Percentiles rank a stretch among this genome's conserved stretches.
phyloP scores from a whole-genome alignment of 176 grass and related monocot species.

The Avena atlantica region DNA sequence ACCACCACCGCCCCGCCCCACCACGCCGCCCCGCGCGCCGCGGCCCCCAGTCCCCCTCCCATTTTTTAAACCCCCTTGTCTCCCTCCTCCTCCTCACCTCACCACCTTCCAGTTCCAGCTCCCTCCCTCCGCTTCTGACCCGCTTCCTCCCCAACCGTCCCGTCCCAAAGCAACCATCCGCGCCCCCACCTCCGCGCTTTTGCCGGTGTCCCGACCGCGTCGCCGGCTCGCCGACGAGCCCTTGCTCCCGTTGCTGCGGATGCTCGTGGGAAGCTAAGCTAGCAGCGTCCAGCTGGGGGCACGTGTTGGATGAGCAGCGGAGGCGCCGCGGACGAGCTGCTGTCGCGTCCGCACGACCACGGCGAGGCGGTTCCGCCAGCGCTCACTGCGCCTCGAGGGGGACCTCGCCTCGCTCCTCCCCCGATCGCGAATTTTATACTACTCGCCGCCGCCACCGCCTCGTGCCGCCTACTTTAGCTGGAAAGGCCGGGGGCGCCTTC shows the following conservation, averaged over 20 bases:
- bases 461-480: conserved; percentile 32
- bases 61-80: conserved; percentile 51
- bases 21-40: conserved; percentile 28
- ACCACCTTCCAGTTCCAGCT: not conserved
- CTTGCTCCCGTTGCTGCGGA: too few species aligned
- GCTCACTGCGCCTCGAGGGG: too few species aligned
- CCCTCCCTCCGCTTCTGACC: not conserved
- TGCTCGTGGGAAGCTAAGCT: not conserved
- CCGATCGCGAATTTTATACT: conserved; percentile 36
- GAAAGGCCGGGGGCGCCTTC: not conserved
- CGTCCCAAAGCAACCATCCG: not conserved
- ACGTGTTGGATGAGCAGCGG: not conserved
- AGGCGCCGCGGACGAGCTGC: conserved; percentile 1
- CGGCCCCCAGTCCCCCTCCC: not conserved
- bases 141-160: not conserved
- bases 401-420: not conserved
- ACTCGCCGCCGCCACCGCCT: conserved; percentile 4
- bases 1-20: conserved; percentile 14
- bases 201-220: not conserved
- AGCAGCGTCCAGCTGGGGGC: not conserved
- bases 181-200: not conserved
- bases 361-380: not conserved
- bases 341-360: not conserved
- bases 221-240: not conserved
- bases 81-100: conserved; percentile 20